Percentiles rank a stretch among this genome's conserved stretches.
Evolutionary conservation across 2,329 filamentous ascomycete genomes (phyloP).

Genomic region (Penicillium frequentans): DNA sequence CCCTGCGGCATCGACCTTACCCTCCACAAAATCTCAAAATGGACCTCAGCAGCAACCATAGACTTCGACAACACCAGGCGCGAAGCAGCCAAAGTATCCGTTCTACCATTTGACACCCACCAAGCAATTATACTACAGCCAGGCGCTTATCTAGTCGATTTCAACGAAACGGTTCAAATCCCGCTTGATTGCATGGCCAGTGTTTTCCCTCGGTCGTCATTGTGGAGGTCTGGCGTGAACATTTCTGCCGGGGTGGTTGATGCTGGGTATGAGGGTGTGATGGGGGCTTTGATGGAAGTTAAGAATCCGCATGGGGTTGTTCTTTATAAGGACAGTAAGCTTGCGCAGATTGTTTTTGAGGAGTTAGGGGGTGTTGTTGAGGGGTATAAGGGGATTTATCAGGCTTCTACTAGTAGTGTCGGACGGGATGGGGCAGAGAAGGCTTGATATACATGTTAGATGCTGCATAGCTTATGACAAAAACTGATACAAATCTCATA

Average conservation of each 20-base stretch:
- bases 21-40: conserved; percentile 24
- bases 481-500: neutral
- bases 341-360: conserved; percentile 45
- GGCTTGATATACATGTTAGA: neutral
- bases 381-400: conserved; percentile 42
- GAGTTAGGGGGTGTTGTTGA: conserved; percentile 37
- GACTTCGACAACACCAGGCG: conserved; percentile 33
- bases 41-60: conserved; percentile 30
- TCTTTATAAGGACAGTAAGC: conserved; percentile 34
- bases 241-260: conserved; percentile 45
- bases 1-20: conserved; percentile 35
- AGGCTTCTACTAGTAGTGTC: conserved; percentile 22
- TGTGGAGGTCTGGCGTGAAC: conserved; percentile 42
- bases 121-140: conserved; percentile 19
- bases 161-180: conserved; percentile 43
- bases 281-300: conserved; percentile 42
- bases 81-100: conserved; percentile 20
- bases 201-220: conserved; percentile 40
- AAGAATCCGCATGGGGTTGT: conserved; percentile 37
- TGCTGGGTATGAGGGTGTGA: conserved; percentile 43
- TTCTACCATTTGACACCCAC: neutral
- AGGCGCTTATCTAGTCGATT: conserved; percentile 35
- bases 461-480: neutral
- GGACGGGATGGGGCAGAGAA: conserved; percentile 14
- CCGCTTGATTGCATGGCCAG: conserved; percentile 43